A percentile compares a stretch with the other conserved stretches of the same genome.
Evolutionary conservation across 2,329 filamentous ascomycete species (phyloP).

Genomic region (Hymenoscyphus repandus): DNA sequence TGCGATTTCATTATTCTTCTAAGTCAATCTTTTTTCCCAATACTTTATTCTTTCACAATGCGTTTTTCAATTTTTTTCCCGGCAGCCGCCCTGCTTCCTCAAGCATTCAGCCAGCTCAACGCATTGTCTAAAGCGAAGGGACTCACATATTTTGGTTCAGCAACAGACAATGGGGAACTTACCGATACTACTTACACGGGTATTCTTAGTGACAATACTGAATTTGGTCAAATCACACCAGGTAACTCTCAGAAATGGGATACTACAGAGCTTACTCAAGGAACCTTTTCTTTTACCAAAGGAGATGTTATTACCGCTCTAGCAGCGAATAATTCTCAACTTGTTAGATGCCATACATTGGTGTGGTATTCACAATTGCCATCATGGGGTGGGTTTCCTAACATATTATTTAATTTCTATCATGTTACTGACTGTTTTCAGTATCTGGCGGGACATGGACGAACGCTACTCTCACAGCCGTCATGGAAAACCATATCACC

Average conservation of each 20-base stretch:
- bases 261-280: slow-evolving; percentile 36
- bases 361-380: slow-evolving; percentile 49
- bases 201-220: slow-evolving; percentile 47
- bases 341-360: slow-evolving; percentile 56
- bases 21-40: background rate
- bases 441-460: slow-evolving; percentile 44
- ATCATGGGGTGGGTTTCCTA: slow-evolving; percentile 39
- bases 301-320: slow-evolving; percentile 49
- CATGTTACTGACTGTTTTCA: background rate
- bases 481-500: slow-evolving; percentile 56
- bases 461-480: slow-evolving; percentile 48
- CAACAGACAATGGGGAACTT: slow-evolving; percentile 47
- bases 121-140: slow-evolving; percentile 50
- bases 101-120: slow-evolving; percentile 39
- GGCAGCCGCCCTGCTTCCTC: slow-evolving; percentile 1
- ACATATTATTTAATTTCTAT: background rate
- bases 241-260: slow-evolving; percentile 51
- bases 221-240: slow-evolving; percentile 61
- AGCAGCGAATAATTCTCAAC: slow-evolving; percentile 41
- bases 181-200: slow-evolving; percentile 48
- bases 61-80: slow-evolving; percentile 2
- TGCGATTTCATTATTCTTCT: background rate
- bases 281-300: slow-evolving; percentile 49
- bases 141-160: slow-evolving; percentile 50
- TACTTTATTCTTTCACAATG: background rate